Conservation (phyloP, 495 filamentous ascomycete genomes). For the Penicillium maclennaniae region DNA sequence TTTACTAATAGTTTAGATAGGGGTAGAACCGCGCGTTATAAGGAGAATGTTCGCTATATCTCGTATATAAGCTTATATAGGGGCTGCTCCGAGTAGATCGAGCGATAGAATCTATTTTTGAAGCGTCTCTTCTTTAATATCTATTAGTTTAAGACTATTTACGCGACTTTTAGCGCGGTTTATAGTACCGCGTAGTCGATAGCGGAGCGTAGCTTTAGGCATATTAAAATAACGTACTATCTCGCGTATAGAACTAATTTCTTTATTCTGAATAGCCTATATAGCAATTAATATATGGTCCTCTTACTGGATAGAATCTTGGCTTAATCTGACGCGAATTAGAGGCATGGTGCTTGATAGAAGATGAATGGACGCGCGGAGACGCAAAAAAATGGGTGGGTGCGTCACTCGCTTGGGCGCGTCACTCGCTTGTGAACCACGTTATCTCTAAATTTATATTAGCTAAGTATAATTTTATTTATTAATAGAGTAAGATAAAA, state of each 20-base stretch:
- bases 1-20: constrained; percentile 1
- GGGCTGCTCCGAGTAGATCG: constrained; percentile 12
- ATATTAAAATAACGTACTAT: background rate
- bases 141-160: constrained; percentile 20
- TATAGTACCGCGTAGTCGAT: background rate
- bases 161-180: background rate
- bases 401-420: too few species aligned
- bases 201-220: background rate
- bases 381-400: too few species aligned
- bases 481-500: too few species aligned
- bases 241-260: background rate
- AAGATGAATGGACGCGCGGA: too few species aligned
- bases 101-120: constrained; percentile 27
- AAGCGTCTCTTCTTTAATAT: constrained; percentile 27
- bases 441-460: too few species aligned
- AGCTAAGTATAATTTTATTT: too few species aligned
- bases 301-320: too few species aligned
- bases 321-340: too few species aligned
- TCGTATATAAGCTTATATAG: constrained; percentile 4
- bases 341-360: too few species aligned
- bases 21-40: too few species aligned
- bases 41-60: background rate
- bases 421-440: too few species aligned
- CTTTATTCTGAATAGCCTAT: constrained; percentile 3
- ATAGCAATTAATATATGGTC: too few species aligned